Evolutionary conservation across 169 alveolate species (phyloP), one percentile per base, ranked within the genome.

Genomic region (Cryptosporidium meleagridis): DNA sequence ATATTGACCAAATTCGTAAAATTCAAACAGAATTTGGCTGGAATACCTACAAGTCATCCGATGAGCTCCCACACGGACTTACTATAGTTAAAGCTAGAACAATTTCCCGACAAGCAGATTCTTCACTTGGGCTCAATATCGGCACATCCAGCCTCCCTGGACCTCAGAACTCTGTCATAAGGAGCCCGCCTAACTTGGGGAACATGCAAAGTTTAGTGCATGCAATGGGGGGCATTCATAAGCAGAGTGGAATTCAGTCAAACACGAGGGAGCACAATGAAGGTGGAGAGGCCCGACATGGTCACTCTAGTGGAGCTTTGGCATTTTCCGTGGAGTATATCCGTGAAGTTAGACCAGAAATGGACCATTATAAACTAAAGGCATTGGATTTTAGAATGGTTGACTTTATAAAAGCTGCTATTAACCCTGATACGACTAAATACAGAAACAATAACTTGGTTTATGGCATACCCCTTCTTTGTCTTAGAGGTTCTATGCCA

Each of bases 261-360:
- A 26, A n/a, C 35, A 55, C 67, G n/a, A 23, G 18, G 67, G 44
- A 31, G 3, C 72, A 65, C 21, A 35, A n/a, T n/a, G 51, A 65
- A 29, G 48, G 72, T 29, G 52, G 52, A 31, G 72, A 65, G 21
- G 3, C 31, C 21, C 18, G 26, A n/a, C 48, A 65, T 31, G 72
- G 72, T 7, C 53, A 37, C 53, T 12, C 72, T 52, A 14, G 52
- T 6, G 72, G 72, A 23, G 0, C 37, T 8, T 21, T 45, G 44
- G 67, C 65, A 21, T 35, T 70, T 29, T 80, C 75, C 18, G 67
- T 62, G 45, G 89, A 80, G 3, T 80, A 80, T 18, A 37, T 61
- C 67, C 61, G 67, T 6, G 89, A 80, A 33, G 44, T 80, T 2
- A 21, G 89, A 33, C 89, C 89, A 31, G 89, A 80, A 31, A 37